Evolutionary conservation across 108 stramenopile species (phyloP).

Genomic region (Tribonema minus): DNA sequence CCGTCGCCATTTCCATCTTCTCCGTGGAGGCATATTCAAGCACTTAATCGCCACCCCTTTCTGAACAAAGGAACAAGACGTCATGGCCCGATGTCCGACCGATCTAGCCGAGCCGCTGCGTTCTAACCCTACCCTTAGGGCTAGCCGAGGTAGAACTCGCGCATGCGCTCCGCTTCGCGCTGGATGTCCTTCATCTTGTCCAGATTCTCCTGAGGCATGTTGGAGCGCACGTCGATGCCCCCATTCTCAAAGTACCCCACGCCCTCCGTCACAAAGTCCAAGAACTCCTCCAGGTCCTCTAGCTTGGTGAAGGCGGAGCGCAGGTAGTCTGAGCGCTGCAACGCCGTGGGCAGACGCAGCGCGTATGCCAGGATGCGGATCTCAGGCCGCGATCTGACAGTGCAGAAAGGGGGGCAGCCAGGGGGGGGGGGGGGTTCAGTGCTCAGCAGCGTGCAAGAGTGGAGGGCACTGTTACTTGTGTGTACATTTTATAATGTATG

Average conservation of each 20-base stretch:
- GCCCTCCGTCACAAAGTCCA: slow-evolving; percentile 19
- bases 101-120: no score
- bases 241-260: slow-evolving; percentile 20
- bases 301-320: slow-evolving; percentile 1
- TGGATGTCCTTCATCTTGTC: slow-evolving; percentile 38
- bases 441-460: neutral
- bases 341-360: neutral
- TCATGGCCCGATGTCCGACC: no score
- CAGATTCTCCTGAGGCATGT: slow-evolving; percentile 35
- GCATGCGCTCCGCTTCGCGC: slow-evolving; percentile 7
- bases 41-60: no score
- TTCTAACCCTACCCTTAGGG: no score
- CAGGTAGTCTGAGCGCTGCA: slow-evolving; percentile 8
- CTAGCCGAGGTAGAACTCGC: slow-evolving; percentile 20
- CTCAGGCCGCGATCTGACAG: slow-evolving; percentile 18
- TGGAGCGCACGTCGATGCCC: slow-evolving; percentile 22
- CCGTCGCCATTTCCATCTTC: no score
- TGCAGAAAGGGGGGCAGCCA: neutral
- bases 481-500: neutral
- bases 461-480: neutral
- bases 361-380: slow-evolving; percentile 20
- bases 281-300: slow-evolving; percentile 31
- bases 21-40: no score
- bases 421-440: neutral
- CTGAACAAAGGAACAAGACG: no score